phyloP scores from a whole-genome alignment of 192 early-diverging fungal species.

The Coemansia reversa region DNA sequence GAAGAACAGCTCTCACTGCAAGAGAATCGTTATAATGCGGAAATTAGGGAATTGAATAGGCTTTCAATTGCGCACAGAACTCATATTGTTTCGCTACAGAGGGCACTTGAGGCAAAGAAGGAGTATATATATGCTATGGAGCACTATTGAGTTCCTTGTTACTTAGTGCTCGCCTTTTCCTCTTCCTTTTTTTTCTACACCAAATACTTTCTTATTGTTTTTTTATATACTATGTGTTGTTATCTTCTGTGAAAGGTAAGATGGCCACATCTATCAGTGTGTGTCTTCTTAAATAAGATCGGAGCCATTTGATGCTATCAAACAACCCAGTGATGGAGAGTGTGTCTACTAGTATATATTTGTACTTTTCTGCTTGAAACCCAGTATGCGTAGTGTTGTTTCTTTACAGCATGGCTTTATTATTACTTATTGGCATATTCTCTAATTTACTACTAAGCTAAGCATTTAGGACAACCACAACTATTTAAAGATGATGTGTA shows the following conservation, averaged over 20 bases:
- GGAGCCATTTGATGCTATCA: too few species aligned
- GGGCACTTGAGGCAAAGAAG: constrained; percentile 14
- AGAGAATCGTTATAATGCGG: neutral
- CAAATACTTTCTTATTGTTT: constrained; percentile 1
- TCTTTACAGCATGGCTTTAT: neutral
- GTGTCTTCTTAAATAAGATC: too few species aligned
- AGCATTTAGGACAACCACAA: neutral
- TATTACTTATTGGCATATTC: neutral
- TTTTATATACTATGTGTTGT: neutral
- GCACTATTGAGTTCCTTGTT: neutral
- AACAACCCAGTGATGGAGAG: too few species aligned
- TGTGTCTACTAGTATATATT: neutral
- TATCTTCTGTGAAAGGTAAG: too few species aligned
- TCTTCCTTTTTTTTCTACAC: neutral
- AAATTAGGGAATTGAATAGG: constrained; percentile 7
- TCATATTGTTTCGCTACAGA: constrained; percentile 22
- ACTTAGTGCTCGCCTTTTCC: neutral
- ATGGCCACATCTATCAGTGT: too few species aligned
- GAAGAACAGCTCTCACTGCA: neutral
- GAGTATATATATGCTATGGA: neutral
- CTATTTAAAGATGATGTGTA: neutral
- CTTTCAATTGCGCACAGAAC: constrained; percentile 10
- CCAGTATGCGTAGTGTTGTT: neutral
- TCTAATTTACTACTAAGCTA: neutral
- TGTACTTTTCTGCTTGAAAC: neutral